Evolutionary conservation across 169 alveolate genomes (phyloP).

Genomic region (Fabrea salina): DNA sequence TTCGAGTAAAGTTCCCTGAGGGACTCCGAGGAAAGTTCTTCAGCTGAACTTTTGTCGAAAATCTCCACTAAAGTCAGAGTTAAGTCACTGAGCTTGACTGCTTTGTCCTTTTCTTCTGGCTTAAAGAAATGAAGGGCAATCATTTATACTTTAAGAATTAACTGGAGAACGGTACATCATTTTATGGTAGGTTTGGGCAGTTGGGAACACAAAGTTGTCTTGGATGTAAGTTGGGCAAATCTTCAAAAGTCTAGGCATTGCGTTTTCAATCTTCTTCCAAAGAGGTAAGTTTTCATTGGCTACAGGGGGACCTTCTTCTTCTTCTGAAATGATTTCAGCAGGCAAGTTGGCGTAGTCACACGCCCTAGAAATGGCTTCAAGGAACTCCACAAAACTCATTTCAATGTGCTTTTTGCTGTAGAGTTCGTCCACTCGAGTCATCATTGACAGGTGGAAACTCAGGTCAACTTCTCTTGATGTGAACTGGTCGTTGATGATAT

Average conservation of each 20-base stretch:
- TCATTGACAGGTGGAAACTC: conserved; percentile 48
- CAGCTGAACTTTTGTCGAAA: background rate
- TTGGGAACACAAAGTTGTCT: background rate
- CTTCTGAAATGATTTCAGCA: too few relatives aligned
- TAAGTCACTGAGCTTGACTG: background rate
- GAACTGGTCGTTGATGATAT: conserved; percentile 43
- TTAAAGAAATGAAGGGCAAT: conserved; percentile 10
- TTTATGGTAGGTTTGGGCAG: background rate
- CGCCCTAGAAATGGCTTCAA: background rate
- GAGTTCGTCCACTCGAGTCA: conserved; percentile 52
- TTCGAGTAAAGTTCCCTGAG: background rate
- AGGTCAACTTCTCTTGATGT: conserved; percentile 46
- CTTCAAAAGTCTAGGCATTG: background rate
- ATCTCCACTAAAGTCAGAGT: background rate
- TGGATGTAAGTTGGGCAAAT: background rate
- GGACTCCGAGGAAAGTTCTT: background rate
- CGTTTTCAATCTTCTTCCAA: background rate
- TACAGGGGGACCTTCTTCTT: too few relatives aligned
- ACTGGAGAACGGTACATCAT: too few relatives aligned
- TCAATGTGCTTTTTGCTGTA: conserved; percentile 48
- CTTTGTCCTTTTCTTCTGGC: conserved; percentile 18
- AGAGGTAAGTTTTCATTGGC: too few relatives aligned
- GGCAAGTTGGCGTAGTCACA: too few relatives aligned
- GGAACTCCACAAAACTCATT: conserved; percentile 37
- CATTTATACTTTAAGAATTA: background rate